These are phyloP conservation scores for Nemania sp. DNA, from an alignment of 2,329 filamentous ascomycete species.

Conservation along the genomic window DNA sequence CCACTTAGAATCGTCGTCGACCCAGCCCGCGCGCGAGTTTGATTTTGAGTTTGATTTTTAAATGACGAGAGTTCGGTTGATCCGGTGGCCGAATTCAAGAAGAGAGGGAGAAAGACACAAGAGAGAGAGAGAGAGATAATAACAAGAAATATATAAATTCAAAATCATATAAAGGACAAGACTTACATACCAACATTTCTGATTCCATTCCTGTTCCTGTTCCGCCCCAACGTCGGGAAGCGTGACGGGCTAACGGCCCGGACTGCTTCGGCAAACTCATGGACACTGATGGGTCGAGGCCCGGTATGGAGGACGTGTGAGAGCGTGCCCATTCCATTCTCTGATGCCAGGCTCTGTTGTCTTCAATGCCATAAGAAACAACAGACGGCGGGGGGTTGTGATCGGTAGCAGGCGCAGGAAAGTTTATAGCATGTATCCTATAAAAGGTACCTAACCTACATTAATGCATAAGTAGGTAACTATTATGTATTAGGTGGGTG, in stretches of 20 bases:
- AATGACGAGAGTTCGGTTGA: no score
- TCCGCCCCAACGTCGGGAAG: constrained; percentile 49
- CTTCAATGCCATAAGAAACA: background rate
- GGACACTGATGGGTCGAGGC: constrained; percentile 45
- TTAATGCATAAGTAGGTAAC: no score
- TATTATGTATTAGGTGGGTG: no score
- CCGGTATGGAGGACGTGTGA: constrained; percentile 46
- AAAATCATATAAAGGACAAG: background rate
- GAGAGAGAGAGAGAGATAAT: background rate
- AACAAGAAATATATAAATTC: background rate
- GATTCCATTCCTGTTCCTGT: constrained; percentile 42
- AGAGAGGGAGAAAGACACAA: background rate
- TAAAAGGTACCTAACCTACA: no score
- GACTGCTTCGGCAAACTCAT: constrained; percentile 55
- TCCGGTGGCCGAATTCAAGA: no score
- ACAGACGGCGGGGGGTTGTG: background rate
- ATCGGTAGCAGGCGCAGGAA: no score
- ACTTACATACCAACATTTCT: constrained; percentile 50
- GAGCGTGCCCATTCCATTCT: constrained; percentile 49
- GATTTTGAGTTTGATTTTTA: no score
- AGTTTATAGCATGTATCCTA: no score
- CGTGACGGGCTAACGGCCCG: constrained; percentile 54
- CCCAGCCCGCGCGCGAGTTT: no score
- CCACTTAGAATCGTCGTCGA: background rate
- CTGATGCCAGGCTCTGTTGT: background rate